Evolutionary conservation across 2,329 filamentous ascomycete species (phyloP).

Genomic region (Chalaropsis ovoidea): DNA sequence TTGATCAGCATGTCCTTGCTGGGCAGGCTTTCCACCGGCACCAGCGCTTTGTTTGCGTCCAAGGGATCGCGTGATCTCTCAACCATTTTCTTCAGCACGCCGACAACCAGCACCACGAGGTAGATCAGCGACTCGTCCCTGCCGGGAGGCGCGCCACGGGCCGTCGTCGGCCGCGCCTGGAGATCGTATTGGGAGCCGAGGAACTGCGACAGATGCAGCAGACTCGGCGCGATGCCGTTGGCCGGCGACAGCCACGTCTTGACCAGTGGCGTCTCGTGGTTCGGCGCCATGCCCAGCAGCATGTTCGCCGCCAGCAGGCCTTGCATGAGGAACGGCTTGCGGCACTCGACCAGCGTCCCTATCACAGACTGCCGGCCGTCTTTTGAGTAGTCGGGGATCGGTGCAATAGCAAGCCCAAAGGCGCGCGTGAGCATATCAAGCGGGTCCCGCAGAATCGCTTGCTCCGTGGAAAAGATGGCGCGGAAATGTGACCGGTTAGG

Average conservation of each 20-base stretch:
- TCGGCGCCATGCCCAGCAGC: constrained; percentile 61
- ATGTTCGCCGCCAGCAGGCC: constrained; percentile 86
- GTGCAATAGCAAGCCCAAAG: constrained; percentile 76
- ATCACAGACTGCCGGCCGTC: constrained; percentile 49
- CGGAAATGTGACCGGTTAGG: constrained; percentile 82
- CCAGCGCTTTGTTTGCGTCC: constrained; percentile 36
- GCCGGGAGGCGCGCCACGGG: constrained; percentile 31
- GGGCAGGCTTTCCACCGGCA: constrained; percentile 55
- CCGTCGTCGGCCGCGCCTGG: constrained; percentile 33
- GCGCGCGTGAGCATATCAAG: constrained; percentile 76
- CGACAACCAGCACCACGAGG: constrained; percentile 58
- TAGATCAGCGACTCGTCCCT: constrained; percentile 47
- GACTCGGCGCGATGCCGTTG: constrained; percentile 71
- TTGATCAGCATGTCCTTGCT: constrained; percentile 57
- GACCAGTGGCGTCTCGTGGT: constrained; percentile 61
- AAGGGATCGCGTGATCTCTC: constrained; percentile 57
- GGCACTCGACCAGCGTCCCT: constrained; percentile 61
- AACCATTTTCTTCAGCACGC: constrained; percentile 55
- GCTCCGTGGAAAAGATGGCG: constrained; percentile 66
- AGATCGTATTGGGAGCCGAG: constrained; percentile 55
- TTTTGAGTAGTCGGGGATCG: constrained; percentile 58
- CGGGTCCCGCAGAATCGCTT: constrained; percentile 46
- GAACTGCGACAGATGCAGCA: constrained; percentile 64
- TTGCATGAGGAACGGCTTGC: constrained; percentile 86
- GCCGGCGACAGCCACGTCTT: constrained; percentile 71